Base-by-base conservation (phyloP, 2,329 filamentous ascomycete species). In the Chaetomium strumarium region DNA sequence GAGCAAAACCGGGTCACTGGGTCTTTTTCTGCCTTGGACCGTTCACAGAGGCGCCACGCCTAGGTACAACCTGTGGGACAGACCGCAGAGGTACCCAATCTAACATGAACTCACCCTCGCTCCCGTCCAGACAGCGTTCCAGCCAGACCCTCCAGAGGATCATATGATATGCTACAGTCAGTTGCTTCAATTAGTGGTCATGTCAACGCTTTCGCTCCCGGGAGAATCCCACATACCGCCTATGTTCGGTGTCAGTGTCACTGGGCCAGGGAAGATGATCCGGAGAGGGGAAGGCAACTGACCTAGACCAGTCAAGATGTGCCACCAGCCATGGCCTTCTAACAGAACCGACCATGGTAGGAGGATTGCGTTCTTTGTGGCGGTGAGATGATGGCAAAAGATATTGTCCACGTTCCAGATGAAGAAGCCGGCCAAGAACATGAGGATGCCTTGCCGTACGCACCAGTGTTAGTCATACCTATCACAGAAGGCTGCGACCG, bases 141-240 rank as follows among this genome's bases (percentile, higher is more conserved):
- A 93, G 75, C 85, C 88, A 92, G 24, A 91, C 83, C 3, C 88
- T 85, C 88, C 89, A 95, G 13, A 83, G 74, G 60, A 95, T 89
- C 66, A 92, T 90, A 64, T 85, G 86, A 68, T 95, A 95, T 14
- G 88, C 88, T 66, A 52, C 37, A n/a, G n/a, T n/a, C n/a, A n/a
- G 12, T 33, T 19, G 34, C 13, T 16, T 16, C 24, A 20, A 37
- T 30, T n/a, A 53, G 24, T 29, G 31, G 33, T 9, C 2, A 12
- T 8, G 13, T 5, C n/a, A 45, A 24, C n/a, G 31, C 41, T 43
- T 36, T 16, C n/a, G 36, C 29, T 19, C 24, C 24, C 24, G 24
- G 30, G 40, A 29, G 39, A 24, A 34, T 33, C 38, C 41, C 41
- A 54, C 57, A 49, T 62, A 66, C 63, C 62, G 51, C 64, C 62